Evolutionary conservation across 108 stramenopile genomes (phyloP).

Genomic region (Discostella pseudostelligera): DNA sequence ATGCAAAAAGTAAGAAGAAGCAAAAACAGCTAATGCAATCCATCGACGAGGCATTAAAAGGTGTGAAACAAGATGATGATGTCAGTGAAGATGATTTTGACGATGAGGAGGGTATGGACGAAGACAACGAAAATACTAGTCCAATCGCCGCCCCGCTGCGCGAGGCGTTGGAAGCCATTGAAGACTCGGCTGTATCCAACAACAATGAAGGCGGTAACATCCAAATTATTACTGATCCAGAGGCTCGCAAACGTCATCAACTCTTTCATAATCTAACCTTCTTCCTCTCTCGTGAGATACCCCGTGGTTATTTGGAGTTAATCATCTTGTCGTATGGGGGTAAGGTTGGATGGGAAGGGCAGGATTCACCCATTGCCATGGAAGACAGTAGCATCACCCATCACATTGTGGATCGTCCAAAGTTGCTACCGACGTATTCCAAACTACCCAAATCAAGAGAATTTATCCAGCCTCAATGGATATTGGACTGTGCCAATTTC

Average conservation of each 20-base stretch:
- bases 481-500: slow-evolving; percentile 94
- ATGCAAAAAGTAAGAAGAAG: slow-evolving; percentile 41
- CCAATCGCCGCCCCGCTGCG: slow-evolving; percentile 78
- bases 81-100: slow-evolving; percentile 43
- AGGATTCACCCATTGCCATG: slow-evolving; percentile 78
- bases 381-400: slow-evolving; percentile 93
- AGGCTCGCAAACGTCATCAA: slow-evolving; percentile 68
- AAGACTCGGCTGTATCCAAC: slow-evolving; percentile 46
- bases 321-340: slow-evolving; percentile 90
- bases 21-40: slow-evolving; percentile 59
- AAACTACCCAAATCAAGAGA: slow-evolving; percentile 83
- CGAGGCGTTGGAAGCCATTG: slow-evolving; percentile 77
- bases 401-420: slow-evolving; percentile 89
- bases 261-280: slow-evolving; percentile 86
- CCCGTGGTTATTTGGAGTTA: slow-evolving; percentile 91
- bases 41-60: slow-evolving; percentile 71
- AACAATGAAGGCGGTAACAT: slow-evolving; percentile 26
- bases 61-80: slow-evolving; percentile 53
- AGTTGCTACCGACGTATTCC: slow-evolving; percentile 60
- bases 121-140: slow-evolving; percentile 60
- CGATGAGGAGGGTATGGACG: slow-evolving; percentile 60
- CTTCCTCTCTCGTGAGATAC: slow-evolving; percentile 93
- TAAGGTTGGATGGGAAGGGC: slow-evolving; percentile 92
- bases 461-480: slow-evolving; percentile 98
- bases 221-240: slow-evolving; percentile 53